Conservation (phyloP, 495 filamentous ascomycete species). For the Penicillium goetzii region DNA sequence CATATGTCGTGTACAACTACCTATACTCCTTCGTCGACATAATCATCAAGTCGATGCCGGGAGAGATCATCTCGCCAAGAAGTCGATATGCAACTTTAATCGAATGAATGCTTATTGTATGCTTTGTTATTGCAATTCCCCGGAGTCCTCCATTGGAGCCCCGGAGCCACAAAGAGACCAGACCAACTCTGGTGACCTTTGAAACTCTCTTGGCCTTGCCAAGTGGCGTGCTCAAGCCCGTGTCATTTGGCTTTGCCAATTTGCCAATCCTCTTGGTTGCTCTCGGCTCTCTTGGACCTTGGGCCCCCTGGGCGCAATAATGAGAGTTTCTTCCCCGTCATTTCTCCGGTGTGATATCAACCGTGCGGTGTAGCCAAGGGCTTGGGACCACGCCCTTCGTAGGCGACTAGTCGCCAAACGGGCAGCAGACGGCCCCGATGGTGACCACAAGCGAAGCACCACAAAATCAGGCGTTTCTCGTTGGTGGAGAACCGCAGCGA, state of each 20-base stretch:
- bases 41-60: background rate
- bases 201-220: background rate
- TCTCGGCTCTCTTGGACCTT: background rate
- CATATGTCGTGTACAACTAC: background rate
- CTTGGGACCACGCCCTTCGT: slow-evolving; percentile 13
- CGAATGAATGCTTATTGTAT: background rate
- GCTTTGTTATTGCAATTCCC: background rate
- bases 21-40: background rate
- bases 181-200: background rate
- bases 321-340: background rate
- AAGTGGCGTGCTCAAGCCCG: slow-evolving; percentile 1
- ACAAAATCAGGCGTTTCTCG: background rate
- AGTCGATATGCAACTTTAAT: slow-evolving; percentile 9
- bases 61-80: slow-evolving; percentile 1
- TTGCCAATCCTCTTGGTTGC: background rate
- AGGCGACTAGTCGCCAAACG: slow-evolving; percentile 6
- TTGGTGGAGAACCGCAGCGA: slow-evolving; percentile 28
- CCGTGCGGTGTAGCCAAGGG: slow-evolving; percentile 12
- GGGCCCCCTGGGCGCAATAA: background rate
- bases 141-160: slow-evolving; percentile 7
- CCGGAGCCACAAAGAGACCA: background rate
- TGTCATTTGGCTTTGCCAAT: background rate
- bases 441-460: background rate
- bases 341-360: background rate
- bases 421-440: background rate